Evolutionary conservation across 2,329 filamentous ascomycete species (phyloP).

Genomic region (Fusarium ramigenum): DNA sequence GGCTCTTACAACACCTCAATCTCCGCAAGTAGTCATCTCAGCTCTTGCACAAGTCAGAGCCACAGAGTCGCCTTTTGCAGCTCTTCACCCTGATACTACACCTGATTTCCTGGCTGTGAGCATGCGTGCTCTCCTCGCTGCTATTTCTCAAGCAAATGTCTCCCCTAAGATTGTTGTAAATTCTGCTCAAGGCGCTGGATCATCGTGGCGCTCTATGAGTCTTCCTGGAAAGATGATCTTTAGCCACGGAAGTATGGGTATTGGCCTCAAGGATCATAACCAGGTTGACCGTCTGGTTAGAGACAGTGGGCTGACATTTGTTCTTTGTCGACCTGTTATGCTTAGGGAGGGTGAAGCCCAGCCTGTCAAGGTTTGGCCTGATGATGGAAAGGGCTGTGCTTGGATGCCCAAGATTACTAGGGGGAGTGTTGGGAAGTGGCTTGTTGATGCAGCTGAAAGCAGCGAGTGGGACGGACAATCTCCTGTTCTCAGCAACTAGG

Average conservation of each 20-base stretch:
- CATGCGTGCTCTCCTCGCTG: not conserved
- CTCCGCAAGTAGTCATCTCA: conserved; percentile 2
- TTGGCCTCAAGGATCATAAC: conserved; percentile 21
- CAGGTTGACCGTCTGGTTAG: conserved; percentile 12
- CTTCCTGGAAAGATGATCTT: conserved; percentile 16
- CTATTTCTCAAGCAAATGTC: not conserved
- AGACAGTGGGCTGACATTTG: conserved; percentile 5
- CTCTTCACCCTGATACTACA: conserved; percentile 11
- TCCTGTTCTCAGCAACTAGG: conserved; percentile 19
- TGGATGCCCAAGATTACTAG: conserved; percentile 32
- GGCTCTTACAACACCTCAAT: not conserved
- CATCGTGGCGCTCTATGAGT: conserved; percentile 25
- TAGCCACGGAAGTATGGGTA: conserved; percentile 20
- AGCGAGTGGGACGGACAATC: conserved; percentile 11
- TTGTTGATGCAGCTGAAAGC: conserved; percentile 14
- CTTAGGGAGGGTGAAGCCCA: conserved; percentile 4
- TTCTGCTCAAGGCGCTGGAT: conserved; percentile 2
- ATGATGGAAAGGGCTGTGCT: conserved; percentile 26
- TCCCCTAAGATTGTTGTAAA: conserved; percentile 10
- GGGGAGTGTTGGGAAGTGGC: conserved; percentile 18
- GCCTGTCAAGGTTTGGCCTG: conserved; percentile 20
- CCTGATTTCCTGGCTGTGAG: conserved; percentile 17
- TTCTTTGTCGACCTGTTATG: conserved; percentile 18
- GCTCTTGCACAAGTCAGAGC: conserved; percentile 10
- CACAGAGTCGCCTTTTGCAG: conserved; percentile 12